Evolutionary conservation across 306 rosid species (phyloP).

Genomic region (Cyclanthera cordifolia): DNA sequence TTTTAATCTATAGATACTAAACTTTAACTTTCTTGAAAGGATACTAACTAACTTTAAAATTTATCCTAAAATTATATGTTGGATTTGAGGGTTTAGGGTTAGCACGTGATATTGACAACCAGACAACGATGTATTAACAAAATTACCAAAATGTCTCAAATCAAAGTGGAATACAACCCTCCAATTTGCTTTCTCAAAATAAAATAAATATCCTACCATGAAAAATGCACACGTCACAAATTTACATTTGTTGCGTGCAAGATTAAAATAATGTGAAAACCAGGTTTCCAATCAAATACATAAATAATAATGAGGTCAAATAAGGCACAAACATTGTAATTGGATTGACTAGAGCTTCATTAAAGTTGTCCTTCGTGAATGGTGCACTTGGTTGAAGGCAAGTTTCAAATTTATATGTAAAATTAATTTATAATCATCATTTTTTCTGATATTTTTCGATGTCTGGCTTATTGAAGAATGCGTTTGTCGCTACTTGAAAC

Average conservation of each 20-base stretch:
- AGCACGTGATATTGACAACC: background rate
- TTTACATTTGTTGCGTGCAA: background rate
- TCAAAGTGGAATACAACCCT: background rate
- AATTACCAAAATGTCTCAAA: background rate
- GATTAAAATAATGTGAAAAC: background rate
- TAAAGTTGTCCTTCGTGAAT: too few species aligned
- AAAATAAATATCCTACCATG: background rate
- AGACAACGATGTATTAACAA: background rate
- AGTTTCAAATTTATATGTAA: too few species aligned
- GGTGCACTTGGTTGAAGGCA: too few species aligned
- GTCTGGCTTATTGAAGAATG: too few species aligned
- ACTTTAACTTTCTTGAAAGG: too few species aligned
- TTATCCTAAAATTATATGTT: background rate
- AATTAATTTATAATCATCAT: too few species aligned
- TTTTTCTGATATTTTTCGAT: too few species aligned
- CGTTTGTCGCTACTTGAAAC: too few species aligned
- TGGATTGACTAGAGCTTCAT: background rate
- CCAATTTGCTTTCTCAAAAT: background rate
- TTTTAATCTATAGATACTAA: too few species aligned
- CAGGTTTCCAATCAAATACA: too few species aligned
- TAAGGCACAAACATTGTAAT: background rate
- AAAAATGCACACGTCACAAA: background rate
- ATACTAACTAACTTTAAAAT: too few species aligned
- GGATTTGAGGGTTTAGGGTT: background rate
- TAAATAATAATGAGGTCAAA: background rate